phyloP scores from a whole-genome alignment of 2,329 filamentous ascomycete genomes.

The Colletotrichum tanaceti region DNA sequence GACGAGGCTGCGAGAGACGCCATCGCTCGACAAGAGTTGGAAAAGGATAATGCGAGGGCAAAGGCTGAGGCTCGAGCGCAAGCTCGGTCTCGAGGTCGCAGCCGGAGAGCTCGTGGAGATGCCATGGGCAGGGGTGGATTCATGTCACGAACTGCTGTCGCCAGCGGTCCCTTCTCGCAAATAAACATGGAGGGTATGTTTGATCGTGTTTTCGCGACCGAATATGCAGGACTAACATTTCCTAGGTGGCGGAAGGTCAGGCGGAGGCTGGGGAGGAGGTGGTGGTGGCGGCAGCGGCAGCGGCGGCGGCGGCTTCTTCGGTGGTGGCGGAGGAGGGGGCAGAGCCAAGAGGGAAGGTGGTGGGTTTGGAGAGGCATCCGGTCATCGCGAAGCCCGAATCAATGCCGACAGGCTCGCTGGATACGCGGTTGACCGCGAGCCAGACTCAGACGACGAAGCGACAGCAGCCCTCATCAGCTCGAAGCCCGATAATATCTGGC shows the following conservation, averaged over 20 bases:
- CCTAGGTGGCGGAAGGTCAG: slow-evolving; percentile 40
- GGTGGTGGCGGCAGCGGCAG: slow-evolving; percentile 40
- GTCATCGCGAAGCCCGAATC: slow-evolving; percentile 60
- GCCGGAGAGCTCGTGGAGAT: slow-evolving; percentile 58
- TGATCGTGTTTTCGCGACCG: too few relatives aligned
- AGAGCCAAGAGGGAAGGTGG: slow-evolving; percentile 50
- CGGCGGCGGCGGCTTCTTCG: slow-evolving; percentile 46
- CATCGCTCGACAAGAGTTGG: slow-evolving; percentile 58
- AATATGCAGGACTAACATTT: background rate
- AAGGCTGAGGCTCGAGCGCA: slow-evolving; percentile 41
- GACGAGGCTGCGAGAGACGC: slow-evolving; percentile 62
- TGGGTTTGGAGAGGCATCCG: slow-evolving; percentile 53
- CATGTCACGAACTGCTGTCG: slow-evolving; percentile 50
- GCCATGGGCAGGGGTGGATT: slow-evolving; percentile 57
- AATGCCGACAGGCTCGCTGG: slow-evolving; percentile 67
- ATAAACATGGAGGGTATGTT: slow-evolving; percentile 39
- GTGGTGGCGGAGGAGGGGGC: slow-evolving; percentile 44
- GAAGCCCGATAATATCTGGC: slow-evolving; percentile 52
- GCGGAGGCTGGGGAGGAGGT: slow-evolving; percentile 38
- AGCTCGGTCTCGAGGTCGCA: slow-evolving; percentile 46
- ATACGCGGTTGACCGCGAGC: slow-evolving; percentile 50
- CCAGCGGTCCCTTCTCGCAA: slow-evolving; percentile 55
- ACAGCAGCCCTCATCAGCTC: slow-evolving; percentile 39
- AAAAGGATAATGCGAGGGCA: slow-evolving; percentile 51
- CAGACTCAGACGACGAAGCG: slow-evolving; percentile 43